Evolutionary conservation across 116 monocot species (phyloP), one percentile per base, ranked within the genome.

Genomic region (Dioscorea cayenensis): DNA sequence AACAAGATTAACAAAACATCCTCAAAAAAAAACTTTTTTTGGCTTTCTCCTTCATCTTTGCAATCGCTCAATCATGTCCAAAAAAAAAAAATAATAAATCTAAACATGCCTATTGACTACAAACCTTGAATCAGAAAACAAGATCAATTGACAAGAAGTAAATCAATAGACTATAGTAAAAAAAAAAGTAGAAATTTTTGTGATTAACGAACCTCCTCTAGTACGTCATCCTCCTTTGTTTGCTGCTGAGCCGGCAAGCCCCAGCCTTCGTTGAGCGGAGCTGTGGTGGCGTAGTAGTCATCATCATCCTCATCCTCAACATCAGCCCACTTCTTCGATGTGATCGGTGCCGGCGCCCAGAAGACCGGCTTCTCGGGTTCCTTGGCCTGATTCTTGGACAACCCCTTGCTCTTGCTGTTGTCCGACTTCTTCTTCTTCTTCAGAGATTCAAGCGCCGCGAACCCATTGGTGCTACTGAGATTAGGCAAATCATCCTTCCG

Each of bases 221-320:
- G 19, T 3, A 16, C 55, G 17, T 32, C 10, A 71, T 63, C 58
- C 19, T 77, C 80, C 73, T 74, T 81, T 37, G 43, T 73, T 22
- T 58, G 52, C 69, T 65, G 74, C 73, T 29, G 51, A 67, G 75
- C 72, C 36, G 81, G 29, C 16, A 68, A 23, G 1, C 65, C 77
- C 87, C 87, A 87, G 3, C 74, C 58, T 9, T 80, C 7, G 64
- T 70, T 79, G 1, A 78, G 81, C 37, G 90, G 90, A 0, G 84
- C 82, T 3, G 90, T 83, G 32, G 84, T 84, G 8, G 87, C 87
- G 59, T 77, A 87, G 71, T 87, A 87, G 27, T 91, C 83, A 20
- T 83, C 90, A 6, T 91, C 90, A 27, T 55, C 55, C 11, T 83
- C 83, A 63, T 88, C 88, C 49, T 91, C 90, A 2, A 91, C 84